Evolutionary conservation across 805 yeast species (phyloP), one percentile per base, ranked within the genome.

Genomic region (Cyberlindnera euphorbiae): DNA sequence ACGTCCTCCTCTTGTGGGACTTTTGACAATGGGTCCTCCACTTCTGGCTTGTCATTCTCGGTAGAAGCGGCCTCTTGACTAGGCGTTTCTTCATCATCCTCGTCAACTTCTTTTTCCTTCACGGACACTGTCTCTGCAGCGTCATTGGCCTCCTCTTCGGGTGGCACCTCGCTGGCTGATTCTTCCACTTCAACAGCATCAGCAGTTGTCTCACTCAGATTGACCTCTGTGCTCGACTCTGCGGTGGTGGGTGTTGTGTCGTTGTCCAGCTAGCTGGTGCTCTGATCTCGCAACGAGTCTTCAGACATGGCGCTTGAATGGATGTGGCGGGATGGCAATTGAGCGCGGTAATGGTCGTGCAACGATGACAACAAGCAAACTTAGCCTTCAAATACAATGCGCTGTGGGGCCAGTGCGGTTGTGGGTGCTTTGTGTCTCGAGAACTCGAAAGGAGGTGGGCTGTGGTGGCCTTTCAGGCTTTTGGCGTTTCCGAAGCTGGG

Each of bases 1-100:
- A 39, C 42, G 31, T 47, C 52, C 28, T 46, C 49, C 18, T 37
- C n/a, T 30, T 37, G 25, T 28, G 19, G 13, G 33, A 13, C 17
- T 13, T 26, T 15, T 36, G 29, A 6, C 25, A 22, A 16, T 24
- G 12, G 14, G 26, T n/a, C 14, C 7, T 10, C 14, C 24, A 21
- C 24, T 21, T 21, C 24, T 21, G 10, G 10, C 26, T 11, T 10
- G 22, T 19, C 9, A 9, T 19, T 19, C 22, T 19, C 22, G n/a
- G n/a, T n/a, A n/a, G n/a, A n/a, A n/a, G n/a, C n/a, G n/a, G n/a
- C n/a, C n/a, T n/a, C n/a, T n/a, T n/a, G n/a, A n/a, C n/a, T n/a
- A n/a, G n/a, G n/a, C n/a, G n/a, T n/a, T n/a, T n/a, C n/a, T n/a
- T n/a, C n/a, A n/a, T n/a, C n/a, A n/a, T n/a, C n/a, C n/a, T n/a